A percentile compares a stretch with the other conserved stretches of the same genome.
phyloP scores from a whole-genome alignment of 2,329 filamentous ascomycete species.

The Taxawa tesnikishii region DNA sequence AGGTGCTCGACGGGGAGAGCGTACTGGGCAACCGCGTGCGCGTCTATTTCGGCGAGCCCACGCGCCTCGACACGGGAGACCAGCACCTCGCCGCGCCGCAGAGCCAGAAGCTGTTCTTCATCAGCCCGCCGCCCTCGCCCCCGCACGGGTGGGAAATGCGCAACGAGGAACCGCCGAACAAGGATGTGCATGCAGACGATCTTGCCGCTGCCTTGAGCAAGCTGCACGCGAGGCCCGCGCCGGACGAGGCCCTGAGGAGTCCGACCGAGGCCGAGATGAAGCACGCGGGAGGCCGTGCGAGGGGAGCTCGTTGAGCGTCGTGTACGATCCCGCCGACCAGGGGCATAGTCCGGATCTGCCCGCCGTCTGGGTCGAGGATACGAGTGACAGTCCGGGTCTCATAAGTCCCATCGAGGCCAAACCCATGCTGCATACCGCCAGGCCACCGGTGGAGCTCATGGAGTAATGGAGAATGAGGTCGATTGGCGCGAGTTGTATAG shows the following conservation, averaged over 20 bases:
- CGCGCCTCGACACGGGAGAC: conserved; percentile 31
- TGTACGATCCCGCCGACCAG: conserved; percentile 51
- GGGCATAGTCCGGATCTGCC: conserved; percentile 47
- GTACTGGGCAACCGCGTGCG: conserved; percentile 58
- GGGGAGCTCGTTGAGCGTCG: conserved; percentile 40
- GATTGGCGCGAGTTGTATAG: too few species aligned
- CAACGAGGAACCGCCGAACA: conserved; percentile 53
- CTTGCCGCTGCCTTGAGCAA: conserved; percentile 43
- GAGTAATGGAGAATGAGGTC: conserved; percentile 14
- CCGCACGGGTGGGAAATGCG: conserved; percentile 54
- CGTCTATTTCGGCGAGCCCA: conserved; percentile 49
- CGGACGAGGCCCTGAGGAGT: conserved; percentile 15
- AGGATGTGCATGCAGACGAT: conserved; percentile 51
- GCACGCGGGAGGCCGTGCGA: not conserved
- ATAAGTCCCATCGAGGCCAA: conserved; percentile 36
- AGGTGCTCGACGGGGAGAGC: conserved; percentile 60
- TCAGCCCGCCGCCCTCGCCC: conserved; percentile 50
- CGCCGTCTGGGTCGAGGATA: conserved; percentile 53
- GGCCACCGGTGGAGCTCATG: conserved; percentile 47
- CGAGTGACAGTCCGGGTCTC: conserved; percentile 33
- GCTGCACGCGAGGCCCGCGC: conserved; percentile 30
- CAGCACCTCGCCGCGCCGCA: conserved; percentile 43
- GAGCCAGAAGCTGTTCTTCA: conserved; percentile 52
- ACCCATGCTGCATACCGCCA: conserved; percentile 38
- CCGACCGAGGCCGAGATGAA: conserved; percentile 10